phyloP scores from a whole-genome alignment of 805 yeast species.

The Torulaspora quercuum region DNA sequence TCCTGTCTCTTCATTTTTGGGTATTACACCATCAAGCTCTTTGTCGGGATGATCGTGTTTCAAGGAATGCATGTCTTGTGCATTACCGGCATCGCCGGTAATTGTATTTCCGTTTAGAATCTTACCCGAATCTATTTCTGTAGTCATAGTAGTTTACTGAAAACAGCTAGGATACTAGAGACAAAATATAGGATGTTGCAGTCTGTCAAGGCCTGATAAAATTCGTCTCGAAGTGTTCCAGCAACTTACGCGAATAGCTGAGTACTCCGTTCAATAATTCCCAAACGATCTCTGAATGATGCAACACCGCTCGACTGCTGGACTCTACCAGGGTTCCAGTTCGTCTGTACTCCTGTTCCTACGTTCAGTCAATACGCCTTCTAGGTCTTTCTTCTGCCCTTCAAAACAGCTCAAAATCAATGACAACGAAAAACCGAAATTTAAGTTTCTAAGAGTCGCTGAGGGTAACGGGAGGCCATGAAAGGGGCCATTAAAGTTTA shows the following conservation, averaged over 20 bases:
- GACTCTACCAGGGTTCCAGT: no score
- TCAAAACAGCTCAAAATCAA: neutral
- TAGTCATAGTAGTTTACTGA: conserved; percentile 15
- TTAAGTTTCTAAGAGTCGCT: conserved; percentile 4
- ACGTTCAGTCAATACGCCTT: no score
- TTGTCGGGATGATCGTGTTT: conserved; percentile 6
- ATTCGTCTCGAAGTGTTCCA: no score
- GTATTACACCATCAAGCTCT: conserved; percentile 5
- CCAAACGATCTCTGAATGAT: no score
- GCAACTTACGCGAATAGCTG: no score
- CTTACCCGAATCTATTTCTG: conserved; percentile 20
- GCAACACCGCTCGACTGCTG: no score
- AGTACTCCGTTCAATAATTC: no score
- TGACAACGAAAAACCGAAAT: neutral
- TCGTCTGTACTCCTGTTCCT: no score
- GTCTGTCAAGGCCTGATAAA: no score
- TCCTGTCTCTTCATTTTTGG: neutral
- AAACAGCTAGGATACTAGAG: no score
- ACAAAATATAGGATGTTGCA: no score
- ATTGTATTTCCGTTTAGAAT: conserved; percentile 14
- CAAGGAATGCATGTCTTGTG: conserved; percentile 1
- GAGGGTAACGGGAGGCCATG: conserved; percentile 4
- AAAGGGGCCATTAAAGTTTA: conserved; percentile 7
- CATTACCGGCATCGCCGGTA: conserved; percentile 2
- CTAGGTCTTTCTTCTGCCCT: conserved; percentile 1